Base-by-base conservation (phyloP, 106 monocot genomes). In the Dioscorea dumetorum region DNA sequence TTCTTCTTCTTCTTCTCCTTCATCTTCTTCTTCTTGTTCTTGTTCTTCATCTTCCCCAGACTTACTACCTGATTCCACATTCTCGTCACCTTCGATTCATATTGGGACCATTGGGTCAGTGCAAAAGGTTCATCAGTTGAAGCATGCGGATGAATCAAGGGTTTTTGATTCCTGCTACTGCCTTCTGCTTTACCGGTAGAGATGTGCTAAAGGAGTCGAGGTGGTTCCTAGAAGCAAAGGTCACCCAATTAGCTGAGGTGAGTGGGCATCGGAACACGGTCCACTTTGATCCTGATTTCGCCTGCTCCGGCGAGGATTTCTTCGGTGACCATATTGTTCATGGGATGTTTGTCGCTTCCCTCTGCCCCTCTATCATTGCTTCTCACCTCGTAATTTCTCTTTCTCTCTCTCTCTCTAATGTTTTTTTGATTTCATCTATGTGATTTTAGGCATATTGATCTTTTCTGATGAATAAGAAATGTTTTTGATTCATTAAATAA, bases 311-410 rank as follows among this genome's bases (percentile, higher is more conserved):
- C 21, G 82, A 74, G 14, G 90, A 80, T 24, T 94, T 94, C 74
- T 73, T 64, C 5, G 53, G 74, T 33, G 87, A 87, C 49, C 63
- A 71, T 5, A 65, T 94, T 67, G 94, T 94, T 41, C 90, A 94
- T 66, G 94, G 94, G 58, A 84, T 94, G 87, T 87, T 90, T 71
- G 90, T 94, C 21, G 84, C 85, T 22, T 90, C 90, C 13, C 78
- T 94, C 61, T 90, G 90, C 76, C 90, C 94, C 35, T 67, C 76
- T 49, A 48, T 90, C 71, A 87, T 94, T 54, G 85, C 94, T 50
- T 78, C 90, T 50, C 69, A 76, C 23, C 90, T 90, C 70, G 94
- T 94, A 78, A 23, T 75, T 57, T 28, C 28, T 28, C 28, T 28
- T 3, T 34, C 35, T 64, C 57, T 70, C 14, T 49, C 23, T 12